phyloP scores from a whole-genome alignment of 805 yeast species.

The Wickerhamiella alocasiicola region DNA sequence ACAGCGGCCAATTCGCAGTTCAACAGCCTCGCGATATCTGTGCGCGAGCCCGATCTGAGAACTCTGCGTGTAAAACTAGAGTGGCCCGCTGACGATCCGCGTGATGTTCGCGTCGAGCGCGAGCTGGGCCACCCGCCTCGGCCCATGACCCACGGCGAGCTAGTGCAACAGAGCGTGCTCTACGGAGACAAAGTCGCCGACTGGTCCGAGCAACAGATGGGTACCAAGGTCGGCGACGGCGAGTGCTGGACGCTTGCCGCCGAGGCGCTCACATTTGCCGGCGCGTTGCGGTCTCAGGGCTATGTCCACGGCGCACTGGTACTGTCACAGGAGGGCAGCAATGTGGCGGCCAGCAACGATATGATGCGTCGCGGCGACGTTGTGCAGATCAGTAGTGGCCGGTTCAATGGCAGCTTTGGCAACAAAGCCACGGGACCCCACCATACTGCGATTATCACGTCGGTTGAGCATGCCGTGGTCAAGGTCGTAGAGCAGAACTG shows the following conservation, averaged over 20 bases:
- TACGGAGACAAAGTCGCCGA: slow-evolving; percentile 27
- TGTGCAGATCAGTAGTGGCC: slow-evolving; percentile 25
- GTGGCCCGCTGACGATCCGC: slow-evolving; percentile 28
- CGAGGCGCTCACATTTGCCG: slow-evolving; percentile 24
- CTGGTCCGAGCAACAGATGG: slow-evolving; percentile 27
- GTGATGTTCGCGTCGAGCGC: slow-evolving; percentile 28
- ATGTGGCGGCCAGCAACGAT: slow-evolving; percentile 15
- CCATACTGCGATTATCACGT: slow-evolving; percentile 28
- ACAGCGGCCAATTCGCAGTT: slow-evolving; percentile 15
- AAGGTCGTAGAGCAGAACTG: slow-evolving; percentile 17
- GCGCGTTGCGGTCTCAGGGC: slow-evolving; percentile 24
- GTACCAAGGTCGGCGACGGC: slow-evolving; percentile 27
- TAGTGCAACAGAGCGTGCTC: slow-evolving; percentile 19
- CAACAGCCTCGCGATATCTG: slow-evolving; percentile 18
- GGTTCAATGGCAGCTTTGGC: slow-evolving; percentile 26
- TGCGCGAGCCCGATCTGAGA: slow-evolving; percentile 26
- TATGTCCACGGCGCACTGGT: slow-evolving; percentile 24
- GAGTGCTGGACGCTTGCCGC: slow-evolving; percentile 33
- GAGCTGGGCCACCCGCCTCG: slow-evolving; percentile 34
- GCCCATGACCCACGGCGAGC: slow-evolving; percentile 21
- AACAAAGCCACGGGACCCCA: slow-evolving; percentile 21
- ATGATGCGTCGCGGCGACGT: slow-evolving; percentile 29
- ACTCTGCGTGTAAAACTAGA: slow-evolving; percentile 24
- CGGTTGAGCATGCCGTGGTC: slow-evolving; percentile 19
- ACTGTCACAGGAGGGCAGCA: slow-evolving; percentile 15